These are phyloP conservation scores for Delitschia confertaspora DNA, from an alignment of 495 filamentous ascomycete species.

Conservation along the genomic window DNA sequence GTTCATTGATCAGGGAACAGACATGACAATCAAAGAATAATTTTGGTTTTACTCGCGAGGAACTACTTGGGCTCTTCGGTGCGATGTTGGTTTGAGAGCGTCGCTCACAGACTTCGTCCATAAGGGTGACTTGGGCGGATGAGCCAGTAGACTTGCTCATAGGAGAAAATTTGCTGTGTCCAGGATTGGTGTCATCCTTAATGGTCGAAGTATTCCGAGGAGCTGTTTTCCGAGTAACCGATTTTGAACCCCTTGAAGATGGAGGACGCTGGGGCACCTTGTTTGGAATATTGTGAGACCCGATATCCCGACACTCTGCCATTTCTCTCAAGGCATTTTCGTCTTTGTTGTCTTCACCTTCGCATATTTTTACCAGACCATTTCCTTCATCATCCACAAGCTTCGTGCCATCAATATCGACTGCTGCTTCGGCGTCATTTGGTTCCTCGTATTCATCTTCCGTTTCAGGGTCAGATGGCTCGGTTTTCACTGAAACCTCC, in stretches of 20 bases:
- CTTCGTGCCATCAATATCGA: slow-evolving; percentile 51
- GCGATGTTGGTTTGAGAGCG: no score
- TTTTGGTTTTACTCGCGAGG: neutral
- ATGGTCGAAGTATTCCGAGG: neutral
- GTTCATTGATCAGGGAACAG: slow-evolving; percentile 54
- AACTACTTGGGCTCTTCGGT: no score
- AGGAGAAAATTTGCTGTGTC: neutral
- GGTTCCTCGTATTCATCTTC: slow-evolving; percentile 33
- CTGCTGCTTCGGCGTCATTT: slow-evolving; percentile 32
- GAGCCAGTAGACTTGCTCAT: neutral
- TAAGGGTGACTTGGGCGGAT: slow-evolving; percentile 9
- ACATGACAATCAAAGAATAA: slow-evolving; percentile 41
- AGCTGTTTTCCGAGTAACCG: no score
- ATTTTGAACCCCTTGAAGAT: neutral
- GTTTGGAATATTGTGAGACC: slow-evolving; percentile 3
- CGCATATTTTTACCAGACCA: slow-evolving; percentile 61
- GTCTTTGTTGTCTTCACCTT: slow-evolving; percentile 55
- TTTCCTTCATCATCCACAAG: slow-evolving; percentile 53
- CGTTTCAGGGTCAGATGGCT: slow-evolving; percentile 35
- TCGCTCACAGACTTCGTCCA: slow-evolving; percentile 18
- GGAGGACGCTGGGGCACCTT: no score
- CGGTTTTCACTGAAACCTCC: slow-evolving; percentile 19
- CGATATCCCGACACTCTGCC: slow-evolving; percentile 44
- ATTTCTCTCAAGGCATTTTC: slow-evolving; percentile 53
- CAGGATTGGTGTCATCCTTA: neutral